Conservation (phyloP, 441 rosid genomes). For the Mallotus japonicus region DNA sequence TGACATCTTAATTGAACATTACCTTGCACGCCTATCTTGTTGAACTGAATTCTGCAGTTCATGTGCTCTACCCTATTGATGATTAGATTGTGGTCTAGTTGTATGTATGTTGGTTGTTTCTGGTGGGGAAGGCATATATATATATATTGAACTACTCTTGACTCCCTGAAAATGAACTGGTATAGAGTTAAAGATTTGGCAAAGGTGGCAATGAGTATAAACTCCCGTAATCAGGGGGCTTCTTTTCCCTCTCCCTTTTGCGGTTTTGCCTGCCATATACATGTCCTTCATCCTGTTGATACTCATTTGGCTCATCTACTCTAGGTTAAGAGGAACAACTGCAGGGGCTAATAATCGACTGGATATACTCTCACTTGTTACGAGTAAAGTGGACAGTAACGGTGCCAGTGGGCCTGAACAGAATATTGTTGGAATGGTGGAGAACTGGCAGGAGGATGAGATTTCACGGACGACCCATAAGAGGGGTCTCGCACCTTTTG, state of each 20-base stretch:
- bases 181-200: neutral
- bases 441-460: slow-evolving; percentile 78
- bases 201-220: neutral
- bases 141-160: neutral
- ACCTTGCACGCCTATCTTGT: too few species aligned
- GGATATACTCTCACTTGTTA: slow-evolving; percentile 86
- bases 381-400: slow-evolving; percentile 60
- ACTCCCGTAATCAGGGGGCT: neutral
- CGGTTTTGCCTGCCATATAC: neutral
- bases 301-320: neutral
- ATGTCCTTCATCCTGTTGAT: neutral
- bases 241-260: neutral
- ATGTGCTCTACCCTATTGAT: too few species aligned
- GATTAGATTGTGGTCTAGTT: neutral
- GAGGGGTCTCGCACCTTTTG: slow-evolving; percentile 83
- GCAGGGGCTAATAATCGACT: slow-evolving; percentile 80
- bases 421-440: slow-evolving; percentile 65
- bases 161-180: neutral
- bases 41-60: too few species aligned
- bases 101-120: neutral
- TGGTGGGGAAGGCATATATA: neutral
- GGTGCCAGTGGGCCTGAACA: slow-evolving; percentile 61
- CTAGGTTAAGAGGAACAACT: slow-evolving; percentile 73
- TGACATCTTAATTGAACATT: too few species aligned
- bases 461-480: slow-evolving; percentile 66